Conservation (phyloP, 371 early-diverging fungal species). For the Thermomucor indicae-seudaticae region DNA sequence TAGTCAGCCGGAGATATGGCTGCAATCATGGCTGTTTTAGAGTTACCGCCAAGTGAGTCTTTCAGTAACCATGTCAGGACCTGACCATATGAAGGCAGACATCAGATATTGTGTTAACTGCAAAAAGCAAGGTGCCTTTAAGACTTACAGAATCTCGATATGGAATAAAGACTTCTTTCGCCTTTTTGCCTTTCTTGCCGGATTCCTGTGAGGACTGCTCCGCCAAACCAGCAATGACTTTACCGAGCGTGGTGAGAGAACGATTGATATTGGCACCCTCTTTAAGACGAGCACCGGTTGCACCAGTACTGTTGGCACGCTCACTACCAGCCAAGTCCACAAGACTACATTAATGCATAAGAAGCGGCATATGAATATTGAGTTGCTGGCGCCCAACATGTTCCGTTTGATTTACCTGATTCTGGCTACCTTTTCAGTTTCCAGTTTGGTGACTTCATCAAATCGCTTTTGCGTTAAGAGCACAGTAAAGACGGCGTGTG, state of each 20-base stretch:
- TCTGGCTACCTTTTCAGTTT: constrained; percentile 75
- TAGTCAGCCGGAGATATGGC: constrained; percentile 80
- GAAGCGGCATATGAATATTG: neutral
- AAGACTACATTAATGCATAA: constrained; percentile 38
- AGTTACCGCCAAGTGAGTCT: constrained; percentile 91
- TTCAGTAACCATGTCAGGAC: constrained; percentile 93
- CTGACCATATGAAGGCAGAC: constrained; percentile 19
- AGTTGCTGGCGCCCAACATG: neutral
- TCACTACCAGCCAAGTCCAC: constrained; percentile 96
- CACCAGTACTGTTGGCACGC: constrained; percentile 93
- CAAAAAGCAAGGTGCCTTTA: neutral
- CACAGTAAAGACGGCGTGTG: constrained; percentile 94
- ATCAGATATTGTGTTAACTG: neutral
- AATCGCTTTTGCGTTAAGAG: constrained; percentile 67
- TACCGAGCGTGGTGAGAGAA: constrained; percentile 92
- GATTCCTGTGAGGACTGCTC: constrained; percentile 56
- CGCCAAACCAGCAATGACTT: constrained; percentile 95
- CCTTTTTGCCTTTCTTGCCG: constrained; percentile 42
- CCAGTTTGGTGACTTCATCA: constrained; percentile 59
- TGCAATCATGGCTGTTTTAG: constrained; percentile 92
- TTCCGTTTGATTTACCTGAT: constrained; percentile 47
- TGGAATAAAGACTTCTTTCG: constrained; percentile 68
- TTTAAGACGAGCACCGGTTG: constrained; percentile 93
- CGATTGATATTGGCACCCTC: constrained; percentile 99
- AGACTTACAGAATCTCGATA: constrained; percentile 81